Percentiles rank a stretch among this genome's conserved stretches.
phyloP scores from a whole-genome alignment of 2,329 filamentous ascomycete genomes.

The Alternaria metachromatica region DNA sequence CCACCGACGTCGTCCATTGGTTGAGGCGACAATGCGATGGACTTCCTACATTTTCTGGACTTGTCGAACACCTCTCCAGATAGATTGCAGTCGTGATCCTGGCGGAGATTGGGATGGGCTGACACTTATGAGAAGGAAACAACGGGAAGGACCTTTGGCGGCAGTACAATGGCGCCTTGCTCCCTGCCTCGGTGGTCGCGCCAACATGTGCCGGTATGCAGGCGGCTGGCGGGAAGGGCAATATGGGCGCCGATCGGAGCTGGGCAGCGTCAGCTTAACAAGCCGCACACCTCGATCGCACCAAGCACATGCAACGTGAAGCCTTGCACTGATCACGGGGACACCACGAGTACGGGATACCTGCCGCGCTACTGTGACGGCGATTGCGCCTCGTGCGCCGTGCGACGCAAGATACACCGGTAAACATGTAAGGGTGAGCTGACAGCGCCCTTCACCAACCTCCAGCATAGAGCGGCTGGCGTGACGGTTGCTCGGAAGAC shows the following conservation, averaged over 20 bases:
- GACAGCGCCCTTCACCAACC: neutral
- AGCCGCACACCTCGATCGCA: slow-evolving; percentile 2
- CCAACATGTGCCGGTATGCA: neutral
- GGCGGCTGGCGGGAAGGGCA: slow-evolving; percentile 9
- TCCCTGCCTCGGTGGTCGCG: slow-evolving; percentile 2
- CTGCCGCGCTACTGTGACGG: neutral
- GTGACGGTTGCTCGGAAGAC: neutral
- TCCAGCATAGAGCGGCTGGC: neutral
- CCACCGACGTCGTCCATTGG: neutral
- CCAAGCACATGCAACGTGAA: neutral
- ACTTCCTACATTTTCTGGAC: neutral
- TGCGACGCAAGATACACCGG: neutral
- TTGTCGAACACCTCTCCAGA: neutral
- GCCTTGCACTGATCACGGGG: slow-evolving; percentile 1
- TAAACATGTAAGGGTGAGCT: neutral
- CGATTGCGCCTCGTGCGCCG: neutral
- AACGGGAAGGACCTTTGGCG: slow-evolving; percentile 1
- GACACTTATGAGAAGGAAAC: neutral
- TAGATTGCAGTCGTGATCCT: neutral
- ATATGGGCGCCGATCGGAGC: slow-evolving; percentile 3
- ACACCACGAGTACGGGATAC: neutral
- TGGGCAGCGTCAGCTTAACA: slow-evolving; percentile 2
- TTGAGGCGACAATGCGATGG: neutral
- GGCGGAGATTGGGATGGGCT: neutral
- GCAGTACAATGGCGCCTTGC: neutral